Evolutionary conservation across 345 rosid species (phyloP).

Genomic region (Barbarea vulgaris): DNA sequence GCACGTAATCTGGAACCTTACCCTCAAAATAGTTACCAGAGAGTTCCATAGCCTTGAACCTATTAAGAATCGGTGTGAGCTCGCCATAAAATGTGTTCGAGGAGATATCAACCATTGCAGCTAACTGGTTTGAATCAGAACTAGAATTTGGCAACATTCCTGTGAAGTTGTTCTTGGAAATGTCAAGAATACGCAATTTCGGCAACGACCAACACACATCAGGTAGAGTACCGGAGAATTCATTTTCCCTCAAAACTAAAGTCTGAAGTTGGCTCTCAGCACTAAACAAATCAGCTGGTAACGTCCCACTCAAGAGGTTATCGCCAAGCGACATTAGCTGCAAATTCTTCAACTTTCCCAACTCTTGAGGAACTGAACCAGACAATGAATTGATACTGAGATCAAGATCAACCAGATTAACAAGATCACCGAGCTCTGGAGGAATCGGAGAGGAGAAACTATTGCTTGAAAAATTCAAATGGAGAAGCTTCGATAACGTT

Average conservation of each 20-base stretch:
- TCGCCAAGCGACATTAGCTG: slow-evolving; percentile 58
- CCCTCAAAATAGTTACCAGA: slow-evolving; percentile 88
- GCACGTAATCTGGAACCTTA: slow-evolving; percentile 63
- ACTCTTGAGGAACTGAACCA: slow-evolving; percentile 68
- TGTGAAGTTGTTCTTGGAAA: slow-evolving; percentile 80
- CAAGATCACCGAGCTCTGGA: slow-evolving; percentile 68
- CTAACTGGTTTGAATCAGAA: slow-evolving; percentile 40
- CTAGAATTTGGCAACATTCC: slow-evolving; percentile 57
- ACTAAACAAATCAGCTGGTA: slow-evolving; percentile 58
- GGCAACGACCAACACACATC: slow-evolving; percentile 62
- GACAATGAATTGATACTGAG: slow-evolving; percentile 76
- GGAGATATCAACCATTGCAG: slow-evolving; percentile 64
- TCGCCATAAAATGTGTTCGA: slow-evolving; percentile 70
- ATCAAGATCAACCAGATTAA: slow-evolving; percentile 72
- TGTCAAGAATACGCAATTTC: slow-evolving; percentile 57
- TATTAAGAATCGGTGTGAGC: slow-evolving; percentile 53
- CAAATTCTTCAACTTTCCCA: slow-evolving; percentile 62
- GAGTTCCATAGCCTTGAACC: slow-evolving; percentile 55
- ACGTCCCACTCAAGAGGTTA: slow-evolving; percentile 59
- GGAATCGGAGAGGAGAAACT: slow-evolving; percentile 71
- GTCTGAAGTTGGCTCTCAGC: slow-evolving; percentile 55
- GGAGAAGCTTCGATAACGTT: slow-evolving; percentile 52
- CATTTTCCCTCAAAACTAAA: slow-evolving; percentile 60
- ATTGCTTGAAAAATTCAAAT: slow-evolving; percentile 75
- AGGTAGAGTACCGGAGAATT: slow-evolving; percentile 62